Conservation (phyloP, 495 filamentous ascomycete genomes). For the Penicillium tannophilum region DNA sequence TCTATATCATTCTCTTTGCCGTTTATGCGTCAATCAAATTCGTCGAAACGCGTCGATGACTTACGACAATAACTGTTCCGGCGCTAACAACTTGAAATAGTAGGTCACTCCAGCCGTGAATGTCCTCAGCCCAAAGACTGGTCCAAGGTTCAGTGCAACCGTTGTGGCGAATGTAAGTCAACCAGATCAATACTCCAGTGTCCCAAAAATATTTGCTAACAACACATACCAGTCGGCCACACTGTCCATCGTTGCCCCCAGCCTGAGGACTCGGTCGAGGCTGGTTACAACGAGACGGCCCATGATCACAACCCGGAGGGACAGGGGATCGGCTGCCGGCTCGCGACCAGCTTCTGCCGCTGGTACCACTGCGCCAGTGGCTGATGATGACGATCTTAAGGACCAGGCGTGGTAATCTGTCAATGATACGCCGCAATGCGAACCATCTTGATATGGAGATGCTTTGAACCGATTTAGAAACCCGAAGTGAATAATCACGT, state of each 20-base stretch:
- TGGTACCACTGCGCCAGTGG: neutral
- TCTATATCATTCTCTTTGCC: neutral
- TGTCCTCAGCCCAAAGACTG: slow-evolving; percentile 79
- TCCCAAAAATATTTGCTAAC: slow-evolving; percentile 13
- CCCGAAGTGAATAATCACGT: too few species aligned
- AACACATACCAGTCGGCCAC: slow-evolving; percentile 60
- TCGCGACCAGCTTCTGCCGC: neutral
- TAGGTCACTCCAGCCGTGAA: slow-evolving; percentile 71
- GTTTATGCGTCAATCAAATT: neutral
- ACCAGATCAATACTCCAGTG: neutral
- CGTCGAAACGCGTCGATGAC: neutral
- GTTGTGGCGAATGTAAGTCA: slow-evolving; percentile 68
- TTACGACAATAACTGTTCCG: neutral
- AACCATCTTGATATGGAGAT: neutral
- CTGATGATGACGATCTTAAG: neutral
- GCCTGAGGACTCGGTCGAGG: slow-evolving; percentile 17
- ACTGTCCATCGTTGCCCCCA: slow-evolving; percentile 62
- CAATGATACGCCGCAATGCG: neutral
- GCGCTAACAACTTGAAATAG: slow-evolving; percentile 20
- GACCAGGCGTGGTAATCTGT: neutral
- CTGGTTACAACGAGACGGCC: neutral
- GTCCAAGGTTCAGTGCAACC: slow-evolving; percentile 71
- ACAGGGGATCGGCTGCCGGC: neutral
- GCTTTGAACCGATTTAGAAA: neutral
- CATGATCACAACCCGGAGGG: too few species aligned